Evolutionary conservation across 495 filamentous ascomycete genomes (phyloP).

Genomic region (Melanomma pulvis-pyrius): DNA sequence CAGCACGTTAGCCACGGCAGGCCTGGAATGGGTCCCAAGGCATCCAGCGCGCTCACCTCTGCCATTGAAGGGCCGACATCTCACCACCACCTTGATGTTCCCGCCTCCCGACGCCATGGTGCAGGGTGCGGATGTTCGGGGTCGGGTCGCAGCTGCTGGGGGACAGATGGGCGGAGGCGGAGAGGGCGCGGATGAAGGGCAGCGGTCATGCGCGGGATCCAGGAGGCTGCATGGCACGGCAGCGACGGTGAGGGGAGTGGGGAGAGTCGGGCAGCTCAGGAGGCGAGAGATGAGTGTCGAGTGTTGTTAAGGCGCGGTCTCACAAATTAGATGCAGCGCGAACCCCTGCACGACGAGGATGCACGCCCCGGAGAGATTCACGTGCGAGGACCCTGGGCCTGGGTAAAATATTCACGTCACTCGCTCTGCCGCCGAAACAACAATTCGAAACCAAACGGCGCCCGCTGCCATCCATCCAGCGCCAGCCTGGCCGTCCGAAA

Average conservation of each 20-base stretch:
- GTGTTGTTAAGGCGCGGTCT: background rate
- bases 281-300: slow-evolving; percentile 1
- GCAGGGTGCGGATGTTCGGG: slow-evolving; percentile 11
- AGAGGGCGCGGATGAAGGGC: slow-evolving; percentile 25
- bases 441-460: background rate
- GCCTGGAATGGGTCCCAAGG: slow-evolving; percentile 48
- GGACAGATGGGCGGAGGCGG: slow-evolving; percentile 26
- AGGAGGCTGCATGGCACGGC: slow-evolving; percentile 35
- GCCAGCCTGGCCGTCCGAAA: background rate
- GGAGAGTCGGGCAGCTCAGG: slow-evolving; percentile 3
- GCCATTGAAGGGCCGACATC: slow-evolving; percentile 86
- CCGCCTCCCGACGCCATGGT: slow-evolving; percentile 83
- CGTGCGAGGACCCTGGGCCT: background rate
- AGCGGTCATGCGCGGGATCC: slow-evolving; percentile 12
- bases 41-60: slow-evolving; percentile 59
- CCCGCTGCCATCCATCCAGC: background rate
- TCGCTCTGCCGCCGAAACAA: background rate
- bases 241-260: background rate
- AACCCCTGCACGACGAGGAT: slow-evolving; percentile 8
- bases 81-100: slow-evolving; percentile 99
- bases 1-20: slow-evolving; percentile 26
- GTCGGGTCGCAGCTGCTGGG: background rate
- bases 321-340: slow-evolving; percentile 5
- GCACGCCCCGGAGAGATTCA: background rate
- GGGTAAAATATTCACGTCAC: no score